phyloP scores from a whole-genome alignment of 306 rosid genomes.

The Quillaja saponaria region DNA sequence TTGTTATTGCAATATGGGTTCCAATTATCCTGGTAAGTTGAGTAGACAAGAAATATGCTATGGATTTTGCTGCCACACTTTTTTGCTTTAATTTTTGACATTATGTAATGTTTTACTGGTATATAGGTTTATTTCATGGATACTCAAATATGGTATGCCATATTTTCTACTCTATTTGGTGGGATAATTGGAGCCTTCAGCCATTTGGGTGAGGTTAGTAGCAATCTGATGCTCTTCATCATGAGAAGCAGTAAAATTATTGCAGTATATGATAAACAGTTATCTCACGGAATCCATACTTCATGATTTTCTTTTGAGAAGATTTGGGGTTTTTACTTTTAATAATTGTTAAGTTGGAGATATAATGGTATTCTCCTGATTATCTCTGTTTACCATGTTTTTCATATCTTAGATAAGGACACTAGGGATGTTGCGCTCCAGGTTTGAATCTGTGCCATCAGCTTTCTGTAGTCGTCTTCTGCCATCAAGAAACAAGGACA shows the following conservation, averaged over 20 bases:
- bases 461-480: constrained; percentile 71
- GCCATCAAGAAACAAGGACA: constrained; percentile 45
- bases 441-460: constrained; percentile 74
- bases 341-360: constrained; percentile 11
- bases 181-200: constrained; percentile 95
- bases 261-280: constrained; percentile 8
- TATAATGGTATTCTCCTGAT: constrained; percentile 27
- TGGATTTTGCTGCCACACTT: constrained; percentile 24
- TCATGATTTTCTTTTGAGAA: background rate
- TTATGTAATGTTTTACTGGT: constrained; percentile 32
- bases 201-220: constrained; percentile 98
- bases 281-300: constrained; percentile 2
- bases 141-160: constrained; percentile 98
- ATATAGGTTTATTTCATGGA: constrained; percentile 94
- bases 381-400: constrained; percentile 27
- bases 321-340: constrained; percentile 14
- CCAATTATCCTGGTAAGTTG: constrained; percentile 90
- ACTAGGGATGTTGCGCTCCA: constrained; percentile 96
- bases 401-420: constrained; percentile 78
- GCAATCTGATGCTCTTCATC: constrained; percentile 8
- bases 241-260: background rate
- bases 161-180: constrained; percentile 86
- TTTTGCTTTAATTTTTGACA: constrained; percentile 14
- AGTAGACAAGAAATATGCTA: constrained; percentile 19
- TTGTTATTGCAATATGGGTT: constrained; percentile 87